Evolutionary conservation across 306 rosid species (phyloP).

Genomic region (Castanea mollissima): DNA sequence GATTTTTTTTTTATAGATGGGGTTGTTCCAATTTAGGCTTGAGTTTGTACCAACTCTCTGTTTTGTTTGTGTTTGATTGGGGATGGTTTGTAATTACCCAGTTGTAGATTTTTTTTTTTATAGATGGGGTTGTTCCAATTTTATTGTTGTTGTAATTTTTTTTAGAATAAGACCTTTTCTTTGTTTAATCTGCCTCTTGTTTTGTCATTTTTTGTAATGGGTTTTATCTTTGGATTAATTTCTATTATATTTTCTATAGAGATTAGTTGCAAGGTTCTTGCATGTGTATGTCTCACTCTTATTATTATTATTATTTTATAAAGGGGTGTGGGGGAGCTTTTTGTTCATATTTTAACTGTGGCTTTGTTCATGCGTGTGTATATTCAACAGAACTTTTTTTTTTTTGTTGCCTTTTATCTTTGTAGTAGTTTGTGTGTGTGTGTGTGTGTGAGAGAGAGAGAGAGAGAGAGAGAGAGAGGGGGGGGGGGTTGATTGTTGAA

Average conservation of each 20-base stretch:
- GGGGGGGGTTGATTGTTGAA: background rate
- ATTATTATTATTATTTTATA: too few relatives aligned
- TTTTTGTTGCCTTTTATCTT: background rate
- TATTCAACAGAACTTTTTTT: background rate
- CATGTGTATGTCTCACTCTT: too few relatives aligned
- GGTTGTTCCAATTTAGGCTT: background rate
- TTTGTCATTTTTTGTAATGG: background rate
- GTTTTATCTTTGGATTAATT: background rate
- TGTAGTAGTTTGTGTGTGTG: background rate
- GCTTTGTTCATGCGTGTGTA: background rate
- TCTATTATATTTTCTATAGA: background rate
- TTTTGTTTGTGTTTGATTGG: background rate
- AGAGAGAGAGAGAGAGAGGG: too few relatives aligned
- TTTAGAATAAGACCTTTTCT: background rate
- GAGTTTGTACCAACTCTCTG: background rate
- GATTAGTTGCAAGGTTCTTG: too few relatives aligned
- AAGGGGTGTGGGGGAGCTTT: too few relatives aligned
- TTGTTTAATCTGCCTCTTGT: background rate
- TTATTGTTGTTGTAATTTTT: background rate
- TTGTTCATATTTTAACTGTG: too few relatives aligned
- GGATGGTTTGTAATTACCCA: background rate
- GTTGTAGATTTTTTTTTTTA: background rate
- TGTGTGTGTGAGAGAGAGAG: too few relatives aligned
- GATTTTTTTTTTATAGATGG: background rate
- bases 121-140: background rate